Conservation (phyloP, 768 basidiomycete genomes). For the Leccinum imitatum region DNA sequence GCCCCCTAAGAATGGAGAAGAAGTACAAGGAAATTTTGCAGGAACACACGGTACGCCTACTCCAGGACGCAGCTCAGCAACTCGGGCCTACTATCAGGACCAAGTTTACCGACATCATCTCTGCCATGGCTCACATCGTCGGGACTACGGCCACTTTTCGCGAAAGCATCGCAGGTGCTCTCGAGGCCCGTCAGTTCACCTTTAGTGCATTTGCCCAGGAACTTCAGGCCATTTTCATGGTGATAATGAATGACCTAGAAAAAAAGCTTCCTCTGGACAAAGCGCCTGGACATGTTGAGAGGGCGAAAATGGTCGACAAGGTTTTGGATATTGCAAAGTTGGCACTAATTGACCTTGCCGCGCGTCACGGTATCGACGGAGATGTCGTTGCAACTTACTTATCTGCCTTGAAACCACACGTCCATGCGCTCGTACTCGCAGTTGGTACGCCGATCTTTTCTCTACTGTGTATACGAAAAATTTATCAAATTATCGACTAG, state of each 20-base stretch:
- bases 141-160: conserved; percentile 13
- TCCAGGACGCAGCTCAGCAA: background rate
- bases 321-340: conserved; percentile 2
- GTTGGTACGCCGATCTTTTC: conserved; percentile 6
- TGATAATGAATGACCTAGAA: background rate
- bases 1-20: conserved; percentile 12
- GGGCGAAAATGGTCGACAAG: conserved; percentile 7
- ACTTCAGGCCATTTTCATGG: conserved; percentile 8
- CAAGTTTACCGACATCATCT: conserved; percentile 8
- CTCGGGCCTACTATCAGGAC: conserved; percentile 5
- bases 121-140: conserved; percentile 9
- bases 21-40: conserved; percentile 3
- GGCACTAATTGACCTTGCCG: conserved; percentile 3
- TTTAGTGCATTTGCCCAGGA: conserved; percentile 8
- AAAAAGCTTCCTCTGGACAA: background rate
- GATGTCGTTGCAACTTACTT: conserved; percentile 6
- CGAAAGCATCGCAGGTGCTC: conserved; percentile 1
- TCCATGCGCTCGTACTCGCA: conserved; percentile 6
- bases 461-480: background rate
- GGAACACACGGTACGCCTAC: conserved; percentile 5
- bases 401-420: conserved; percentile 6
- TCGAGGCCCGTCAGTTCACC: conserved; percentile 6
- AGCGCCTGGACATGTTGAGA: conserved; percentile 6
- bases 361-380: conserved; percentile 8
- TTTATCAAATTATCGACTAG: background rate